phyloP scores from a whole-genome alignment of 371 early-diverging fungal species.

The Mucor racemosus region DNA sequence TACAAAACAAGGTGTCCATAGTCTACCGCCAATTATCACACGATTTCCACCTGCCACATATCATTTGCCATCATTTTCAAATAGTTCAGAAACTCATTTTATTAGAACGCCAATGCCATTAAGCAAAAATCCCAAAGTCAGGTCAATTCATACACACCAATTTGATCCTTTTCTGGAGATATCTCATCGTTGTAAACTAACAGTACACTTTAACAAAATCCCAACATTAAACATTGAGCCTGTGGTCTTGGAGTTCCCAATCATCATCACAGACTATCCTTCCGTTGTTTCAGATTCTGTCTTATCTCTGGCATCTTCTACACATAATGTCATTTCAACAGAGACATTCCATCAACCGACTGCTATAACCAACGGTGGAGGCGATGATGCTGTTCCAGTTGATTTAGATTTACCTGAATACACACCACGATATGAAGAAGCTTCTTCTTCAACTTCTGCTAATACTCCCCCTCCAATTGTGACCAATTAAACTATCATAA shows the following conservation, averaged over 20 bases:
- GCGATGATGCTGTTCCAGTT: constrained; percentile 48
- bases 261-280: constrained; percentile 52
- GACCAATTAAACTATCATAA: background rate
- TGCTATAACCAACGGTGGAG: constrained; percentile 23
- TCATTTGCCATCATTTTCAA: constrained; percentile 43
- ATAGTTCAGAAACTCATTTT: constrained; percentile 47
- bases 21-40: constrained; percentile 39
- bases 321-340: constrained; percentile 11
- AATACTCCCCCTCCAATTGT: background rate
- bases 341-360: background rate
- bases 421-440: constrained; percentile 46
- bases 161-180: constrained; percentile 52
- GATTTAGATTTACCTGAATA: constrained; percentile 56
- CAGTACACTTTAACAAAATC: constrained; percentile 38
- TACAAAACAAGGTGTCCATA: constrained; percentile 45
- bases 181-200: constrained; percentile 37
- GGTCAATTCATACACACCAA: constrained; percentile 40
- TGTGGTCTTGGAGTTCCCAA: constrained; percentile 40
- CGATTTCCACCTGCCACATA: constrained; percentile 42
- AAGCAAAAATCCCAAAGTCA: constrained; percentile 22
- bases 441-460: constrained; percentile 1
- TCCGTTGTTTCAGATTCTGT: constrained; percentile 17
- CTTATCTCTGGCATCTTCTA: constrained; percentile 8
- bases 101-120: constrained; percentile 42
- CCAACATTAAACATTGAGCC: constrained; percentile 24